Conservation (phyloP, 2,329 filamentous ascomycete genomes). For the Fusarium nanum region DNA sequence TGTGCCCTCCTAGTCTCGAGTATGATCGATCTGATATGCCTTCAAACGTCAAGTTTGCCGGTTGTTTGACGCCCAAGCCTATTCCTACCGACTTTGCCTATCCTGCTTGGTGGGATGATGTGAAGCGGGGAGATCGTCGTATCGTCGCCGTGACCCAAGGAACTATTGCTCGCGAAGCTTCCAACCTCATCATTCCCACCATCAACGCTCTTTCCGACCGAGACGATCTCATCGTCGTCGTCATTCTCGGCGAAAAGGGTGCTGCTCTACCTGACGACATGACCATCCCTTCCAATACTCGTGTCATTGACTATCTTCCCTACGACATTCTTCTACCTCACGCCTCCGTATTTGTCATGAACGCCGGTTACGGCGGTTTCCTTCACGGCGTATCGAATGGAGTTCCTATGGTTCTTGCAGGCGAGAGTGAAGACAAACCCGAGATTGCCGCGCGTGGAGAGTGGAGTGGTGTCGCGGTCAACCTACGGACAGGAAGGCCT, state of each 20-base stretch:
- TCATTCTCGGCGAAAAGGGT: slow-evolving; percentile 46
- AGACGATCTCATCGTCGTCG: slow-evolving; percentile 54
- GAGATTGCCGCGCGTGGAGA: slow-evolving; percentile 57
- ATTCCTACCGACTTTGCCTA: slow-evolving; percentile 46
- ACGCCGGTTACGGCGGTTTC: slow-evolving; percentile 62
- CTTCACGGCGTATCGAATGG: slow-evolving; percentile 58
- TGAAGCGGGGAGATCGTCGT: slow-evolving; percentile 50
- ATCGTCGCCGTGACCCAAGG: slow-evolving; percentile 62
- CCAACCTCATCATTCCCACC: slow-evolving; percentile 59
- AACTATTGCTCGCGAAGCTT: slow-evolving; percentile 55
- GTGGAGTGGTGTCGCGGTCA: slow-evolving; percentile 58
- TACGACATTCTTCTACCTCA: slow-evolving; percentile 60
- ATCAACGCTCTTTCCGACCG: slow-evolving; percentile 56
- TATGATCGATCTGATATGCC: slow-evolving; percentile 54
- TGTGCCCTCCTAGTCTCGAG: slow-evolving; percentile 55
- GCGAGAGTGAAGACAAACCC: slow-evolving; percentile 55
- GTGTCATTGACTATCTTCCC: slow-evolving; percentile 60
- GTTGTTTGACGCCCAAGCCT: slow-evolving; percentile 53
- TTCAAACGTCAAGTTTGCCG: slow-evolving; percentile 56
- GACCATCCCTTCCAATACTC: slow-evolving; percentile 55
- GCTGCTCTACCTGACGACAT: slow-evolving; percentile 43
- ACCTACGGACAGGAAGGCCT: slow-evolving; percentile 54
- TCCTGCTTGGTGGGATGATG: slow-evolving; percentile 62
- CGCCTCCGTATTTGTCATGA: slow-evolving; percentile 59
- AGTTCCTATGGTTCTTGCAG: slow-evolving; percentile 61